Conservation (phyloP, 1,284 basidiomycete species). For the Vanrija sp. region DNA sequence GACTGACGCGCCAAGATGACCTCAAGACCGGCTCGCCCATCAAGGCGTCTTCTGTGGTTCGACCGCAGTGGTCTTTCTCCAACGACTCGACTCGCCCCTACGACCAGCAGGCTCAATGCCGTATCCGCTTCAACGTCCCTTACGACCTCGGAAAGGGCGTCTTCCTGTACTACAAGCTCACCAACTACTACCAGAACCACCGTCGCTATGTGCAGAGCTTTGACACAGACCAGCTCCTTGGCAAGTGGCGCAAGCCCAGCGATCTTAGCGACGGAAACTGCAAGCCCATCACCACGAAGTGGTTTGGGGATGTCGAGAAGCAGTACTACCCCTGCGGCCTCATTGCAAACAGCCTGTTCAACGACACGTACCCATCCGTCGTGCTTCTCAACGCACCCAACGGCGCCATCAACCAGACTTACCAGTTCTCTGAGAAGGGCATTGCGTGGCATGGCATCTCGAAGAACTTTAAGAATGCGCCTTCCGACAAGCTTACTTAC, state of each 20-base stretch:
- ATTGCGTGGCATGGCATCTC: conserved; percentile 94
- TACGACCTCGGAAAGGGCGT: conserved; percentile 67
- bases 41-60: conserved; percentile 51
- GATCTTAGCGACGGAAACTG: conserved; percentile 72
- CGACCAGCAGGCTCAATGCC: conserved; percentile 60
- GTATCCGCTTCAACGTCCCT: conserved; percentile 77
- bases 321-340: conserved; percentile 91
- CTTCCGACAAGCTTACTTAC: conserved; percentile 55
- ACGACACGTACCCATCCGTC: conserved; percentile 77
- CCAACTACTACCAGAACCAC: conserved; percentile 98
- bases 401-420: conserved; percentile 55
- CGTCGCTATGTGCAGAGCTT: conserved; percentile 93
- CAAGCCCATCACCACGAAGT: conserved; percentile 70
- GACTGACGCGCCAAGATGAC: conserved; percentile 26
- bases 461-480: conserved; percentile 71
- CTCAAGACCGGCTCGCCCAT: conserved; percentile 55
- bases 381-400: conserved; percentile 58
- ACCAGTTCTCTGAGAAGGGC: conserved; percentile 71
- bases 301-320: conserved; percentile 46
- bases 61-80: conserved; percentile 66
- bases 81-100: conserved; percentile 51
- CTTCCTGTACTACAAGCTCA: conserved; percentile 94
- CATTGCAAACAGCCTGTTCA: conserved; percentile 98
- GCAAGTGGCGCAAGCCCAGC: conserved; percentile 53
- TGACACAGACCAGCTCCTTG: conserved; percentile 79